Base-by-base conservation (phyloP, 2,329 filamentous ascomycete species). In the Nothopassalora personata region DNA sequence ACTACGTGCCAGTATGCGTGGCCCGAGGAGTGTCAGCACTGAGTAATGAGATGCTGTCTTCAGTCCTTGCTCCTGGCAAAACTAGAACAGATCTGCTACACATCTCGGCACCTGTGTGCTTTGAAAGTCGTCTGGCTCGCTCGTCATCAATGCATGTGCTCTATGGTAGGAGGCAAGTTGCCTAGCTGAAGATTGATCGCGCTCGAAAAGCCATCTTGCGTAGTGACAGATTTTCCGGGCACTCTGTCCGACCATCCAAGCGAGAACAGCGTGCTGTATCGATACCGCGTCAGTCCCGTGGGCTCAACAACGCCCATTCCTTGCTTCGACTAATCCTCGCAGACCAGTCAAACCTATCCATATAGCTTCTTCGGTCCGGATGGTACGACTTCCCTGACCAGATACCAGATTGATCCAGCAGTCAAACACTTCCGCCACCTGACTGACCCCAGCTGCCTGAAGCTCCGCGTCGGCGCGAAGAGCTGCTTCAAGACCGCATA, bases 361-460 rank as follows among this genome's bases (percentile, higher is more conserved):
- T 18, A 95, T 75, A 1, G 90, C 90, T 75, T 96, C 91, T 67
- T 95, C 90, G 0, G 90, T 94, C 62, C 89, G 79, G 62, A 96
- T 93, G 1, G 86, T 91, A 67, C 90, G 80, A 71, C 89, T 93
- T 0, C 90, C 90, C 73, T 95, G 91, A 1, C 85, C 84, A 3
- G 90, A 89, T 64, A 91, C 79, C 48, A 94, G 80, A 72, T 96
- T 90, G 18, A 95, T 80, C 90, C 90, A 95, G 66, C 86, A 81
- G 73, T 96, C 91, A 71, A 96, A 96, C 53, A 93, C 72, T 64
- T 90, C 84, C 64, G 84, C 85, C 27, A 79, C 78, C 34, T 86
- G 85, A 5, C 80, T 78, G 13, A 93, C 83, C 0, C 85, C 87
- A 71, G 86, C 85, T 48, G 77, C 78, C 52, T 76, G 77, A 34